Conservation (phyloP, 2,329 filamentous ascomycete species). For the Cladosporium sp. region DNA sequence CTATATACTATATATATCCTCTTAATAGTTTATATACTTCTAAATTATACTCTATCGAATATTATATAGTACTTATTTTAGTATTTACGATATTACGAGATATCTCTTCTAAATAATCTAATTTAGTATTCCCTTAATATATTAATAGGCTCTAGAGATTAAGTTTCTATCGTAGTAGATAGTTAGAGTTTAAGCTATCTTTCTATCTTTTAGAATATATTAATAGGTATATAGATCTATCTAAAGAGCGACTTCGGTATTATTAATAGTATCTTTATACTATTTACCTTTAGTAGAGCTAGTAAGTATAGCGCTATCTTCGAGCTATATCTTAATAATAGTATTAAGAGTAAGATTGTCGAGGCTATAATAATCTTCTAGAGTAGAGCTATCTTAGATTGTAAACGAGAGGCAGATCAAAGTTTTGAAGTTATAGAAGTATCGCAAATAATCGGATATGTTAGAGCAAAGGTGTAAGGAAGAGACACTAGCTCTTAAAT, state of each 20-base stretch:
- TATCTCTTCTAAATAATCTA: too few species aligned
- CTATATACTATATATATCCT: not conserved
- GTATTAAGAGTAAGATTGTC: constrained; percentile 16
- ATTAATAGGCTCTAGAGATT: constrained; percentile 20
- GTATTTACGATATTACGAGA: too few species aligned
- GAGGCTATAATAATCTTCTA: constrained; percentile 11
- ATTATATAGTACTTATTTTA: too few species aligned
- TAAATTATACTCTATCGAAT: not conserved
- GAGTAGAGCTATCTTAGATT: constrained; percentile 10
- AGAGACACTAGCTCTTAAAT: too few species aligned
- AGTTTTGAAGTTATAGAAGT: too few species aligned
- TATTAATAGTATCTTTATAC: constrained; percentile 22
- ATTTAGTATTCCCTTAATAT: too few species aligned
- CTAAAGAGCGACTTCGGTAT: constrained; percentile 27
- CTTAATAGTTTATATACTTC: not conserved
- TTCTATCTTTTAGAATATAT: constrained; percentile 22
- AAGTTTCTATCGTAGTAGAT: constrained; percentile 24
- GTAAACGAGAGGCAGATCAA: too few species aligned
- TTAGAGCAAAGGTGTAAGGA: not conserved
- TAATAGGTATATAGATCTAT: constrained; percentile 27
- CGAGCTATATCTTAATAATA: constrained; percentile 21
- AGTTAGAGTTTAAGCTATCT: constrained; percentile 27
- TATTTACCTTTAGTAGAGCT: constrained; percentile 24
- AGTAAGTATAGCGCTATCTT: constrained; percentile 19
- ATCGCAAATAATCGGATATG: not conserved